phyloP scores from a whole-genome alignment of 169 alveolate species.

The Plasmodium berghei region DNA sequence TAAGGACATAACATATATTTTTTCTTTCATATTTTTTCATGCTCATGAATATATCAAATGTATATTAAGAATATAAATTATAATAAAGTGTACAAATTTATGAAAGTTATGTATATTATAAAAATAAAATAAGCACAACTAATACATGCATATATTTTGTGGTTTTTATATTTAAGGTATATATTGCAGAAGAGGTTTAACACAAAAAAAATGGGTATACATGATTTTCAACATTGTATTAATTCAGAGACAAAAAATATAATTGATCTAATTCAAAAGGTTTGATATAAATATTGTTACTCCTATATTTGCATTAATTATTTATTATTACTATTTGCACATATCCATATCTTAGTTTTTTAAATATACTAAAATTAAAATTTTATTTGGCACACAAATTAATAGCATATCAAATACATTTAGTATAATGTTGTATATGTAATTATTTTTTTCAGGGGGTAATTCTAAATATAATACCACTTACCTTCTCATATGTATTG shows the following conservation, averaged over 20 bases:
- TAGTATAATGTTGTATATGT: constrained; percentile 4
- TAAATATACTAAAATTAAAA: constrained; percentile 6
- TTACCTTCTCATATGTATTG: constrained; percentile 62
- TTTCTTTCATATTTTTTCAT: constrained; percentile 1
- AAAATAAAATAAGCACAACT: background rate
- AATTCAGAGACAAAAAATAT: constrained; percentile 63
- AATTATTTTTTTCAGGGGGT: constrained; percentile 48
- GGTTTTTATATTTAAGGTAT: constrained; percentile 13
- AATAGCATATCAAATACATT: background rate
- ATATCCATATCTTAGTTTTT: constrained; percentile 2
- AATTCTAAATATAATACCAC: constrained; percentile 71
- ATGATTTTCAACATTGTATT: constrained; percentile 61
- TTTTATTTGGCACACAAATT: background rate
- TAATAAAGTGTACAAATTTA: background rate
- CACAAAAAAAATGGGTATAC: constrained; percentile 49
- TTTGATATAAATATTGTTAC: constrained; percentile 9
- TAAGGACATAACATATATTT: constrained; percentile 30
- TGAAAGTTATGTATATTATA: constrained; percentile 1
- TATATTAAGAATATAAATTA: background rate
- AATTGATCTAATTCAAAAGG: constrained; percentile 74
- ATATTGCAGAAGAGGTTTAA: constrained; percentile 64
- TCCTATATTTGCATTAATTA: background rate
- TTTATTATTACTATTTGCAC: constrained; percentile 3
- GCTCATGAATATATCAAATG: constrained; percentile 5
- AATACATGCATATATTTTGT: background rate